phyloP scores from a whole-genome alignment of 2,329 filamentous ascomycete genomes.

The Diaporthe sp. region DNA sequence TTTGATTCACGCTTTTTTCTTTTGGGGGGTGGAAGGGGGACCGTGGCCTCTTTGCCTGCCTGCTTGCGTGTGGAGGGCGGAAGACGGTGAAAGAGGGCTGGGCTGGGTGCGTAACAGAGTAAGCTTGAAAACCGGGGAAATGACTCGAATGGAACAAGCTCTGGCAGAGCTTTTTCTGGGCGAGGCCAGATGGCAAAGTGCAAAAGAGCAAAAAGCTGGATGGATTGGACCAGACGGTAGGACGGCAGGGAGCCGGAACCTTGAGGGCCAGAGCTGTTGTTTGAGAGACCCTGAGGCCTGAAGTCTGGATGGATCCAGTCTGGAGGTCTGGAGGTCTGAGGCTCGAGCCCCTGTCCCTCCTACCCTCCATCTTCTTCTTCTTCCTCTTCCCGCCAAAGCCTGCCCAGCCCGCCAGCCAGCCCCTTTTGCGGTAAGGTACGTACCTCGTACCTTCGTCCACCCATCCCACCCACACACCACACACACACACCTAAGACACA shows the following conservation, averaged over 20 bases:
- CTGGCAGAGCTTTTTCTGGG: not conserved
- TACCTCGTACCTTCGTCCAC: not conserved
- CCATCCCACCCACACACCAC: not conserved
- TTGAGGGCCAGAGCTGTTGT: not conserved
- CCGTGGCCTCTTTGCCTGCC: slow-evolving; percentile 7
- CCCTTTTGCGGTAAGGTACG: not conserved
- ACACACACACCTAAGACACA: not conserved
- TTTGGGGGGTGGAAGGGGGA: not conserved
- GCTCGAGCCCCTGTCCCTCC: not conserved
- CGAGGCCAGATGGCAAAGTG: not conserved
- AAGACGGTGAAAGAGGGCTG: not conserved
- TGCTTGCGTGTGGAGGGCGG: not conserved
- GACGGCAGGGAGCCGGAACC: slow-evolving; percentile 6
- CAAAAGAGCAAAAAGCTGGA: not conserved
- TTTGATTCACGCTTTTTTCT: not conserved
- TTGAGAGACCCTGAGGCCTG: slow-evolving; percentile 3
- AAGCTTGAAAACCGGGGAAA: slow-evolving; percentile 31
- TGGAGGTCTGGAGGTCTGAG: not conserved
- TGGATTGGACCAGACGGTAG: not conserved
- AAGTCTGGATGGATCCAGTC: not conserved
- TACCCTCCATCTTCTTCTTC: not conserved
- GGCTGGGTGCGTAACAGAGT: slow-evolving; percentile 4
- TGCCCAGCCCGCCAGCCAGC: not conserved
- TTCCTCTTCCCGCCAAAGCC: not conserved
- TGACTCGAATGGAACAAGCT: slow-evolving; percentile 11